phyloP scores from a whole-genome alignment of 2,329 filamentous ascomycete genomes.

The Cordyceps fumosorosea region DNA sequence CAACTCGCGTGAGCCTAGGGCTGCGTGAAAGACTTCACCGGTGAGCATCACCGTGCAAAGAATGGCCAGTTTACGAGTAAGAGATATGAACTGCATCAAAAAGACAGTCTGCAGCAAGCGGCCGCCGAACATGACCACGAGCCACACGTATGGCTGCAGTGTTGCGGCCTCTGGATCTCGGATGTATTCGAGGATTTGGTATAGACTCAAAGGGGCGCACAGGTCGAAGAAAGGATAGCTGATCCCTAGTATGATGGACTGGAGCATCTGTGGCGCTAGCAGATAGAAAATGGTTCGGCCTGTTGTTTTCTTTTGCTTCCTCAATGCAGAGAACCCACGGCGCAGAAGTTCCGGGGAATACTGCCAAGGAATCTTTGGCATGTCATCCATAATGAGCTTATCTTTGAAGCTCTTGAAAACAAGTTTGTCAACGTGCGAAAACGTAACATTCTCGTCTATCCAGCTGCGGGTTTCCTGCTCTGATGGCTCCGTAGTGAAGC shows the following conservation, averaged over 20 bases:
- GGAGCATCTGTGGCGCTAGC: constrained; percentile 33
- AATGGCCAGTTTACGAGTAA: constrained; percentile 46
- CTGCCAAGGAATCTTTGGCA: constrained; percentile 47
- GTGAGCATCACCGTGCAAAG: constrained; percentile 50
- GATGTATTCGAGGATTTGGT: constrained; percentile 46
- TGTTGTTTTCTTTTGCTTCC: constrained; percentile 23
- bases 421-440: constrained; percentile 21
- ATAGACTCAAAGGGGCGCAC: constrained; percentile 46
- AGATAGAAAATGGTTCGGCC: constrained; percentile 38
- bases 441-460: constrained; percentile 44
- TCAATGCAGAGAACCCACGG: neutral
- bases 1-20: constrained; percentile 48
- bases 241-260: constrained; percentile 37
- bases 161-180: constrained; percentile 36
- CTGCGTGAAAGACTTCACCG: constrained; percentile 50
- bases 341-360: constrained; percentile 6
- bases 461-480: constrained; percentile 48
- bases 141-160: constrained; percentile 46
- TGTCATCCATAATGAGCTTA: constrained; percentile 38
- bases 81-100: constrained; percentile 52
- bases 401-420: constrained; percentile 36
- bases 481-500: constrained; percentile 32
- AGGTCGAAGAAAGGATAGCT: constrained; percentile 38
- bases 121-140: constrained; percentile 46
- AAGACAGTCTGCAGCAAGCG: constrained; percentile 40